Base-by-base conservation (phyloP, 177 flowering plant species). In the Vitis hybrid region DNA sequence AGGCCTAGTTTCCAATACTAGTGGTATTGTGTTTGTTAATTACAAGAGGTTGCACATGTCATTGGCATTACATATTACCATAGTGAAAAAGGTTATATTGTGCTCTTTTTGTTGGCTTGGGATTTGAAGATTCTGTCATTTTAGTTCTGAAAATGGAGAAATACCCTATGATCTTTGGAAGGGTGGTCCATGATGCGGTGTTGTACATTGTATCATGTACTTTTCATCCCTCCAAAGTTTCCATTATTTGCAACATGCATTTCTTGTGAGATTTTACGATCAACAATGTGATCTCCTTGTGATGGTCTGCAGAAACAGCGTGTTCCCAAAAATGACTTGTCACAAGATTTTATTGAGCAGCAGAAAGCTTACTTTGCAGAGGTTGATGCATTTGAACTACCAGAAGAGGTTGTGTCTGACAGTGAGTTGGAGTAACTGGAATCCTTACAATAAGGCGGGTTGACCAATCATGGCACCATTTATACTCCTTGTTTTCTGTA, bases 331-430 rank as follows among this genome's bases (percentile, higher is more conserved):
- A 60, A 58, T 65, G 60, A 13, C 64, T 50, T 81, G 66, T 78
- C 84, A 14, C 76, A 71, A 64, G 91, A 89, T 48, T 89, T 78
- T 68, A 75, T 89, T 14, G 75, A 86, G 21, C 62, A 83, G 69
- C 90, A 88, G 77, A 86, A 64, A 71, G 90, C 86, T 3, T 87
- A 89, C 64, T 87, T 87, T 74, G 84, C 82, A 55, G 94, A 85
- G 67, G 60, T 91, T 32, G 97, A 91, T 79, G 90, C 82, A 49
- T 87, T 87, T 74, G 87, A 89, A 76, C 83, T 91, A 66, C 73
- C 69, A 70, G 94, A 56, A 73, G 94, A 89, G 77, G 88, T 75
- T 60, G 81, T 55, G 7, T 89, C 91, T 9, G 75, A 48, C 56
- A 70, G 79, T 56, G 85, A 90, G 63, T 67, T 71, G 66, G 86